Conservation (phyloP, 768 basidiomycete species). For the Termitomyces sp. region DNA sequence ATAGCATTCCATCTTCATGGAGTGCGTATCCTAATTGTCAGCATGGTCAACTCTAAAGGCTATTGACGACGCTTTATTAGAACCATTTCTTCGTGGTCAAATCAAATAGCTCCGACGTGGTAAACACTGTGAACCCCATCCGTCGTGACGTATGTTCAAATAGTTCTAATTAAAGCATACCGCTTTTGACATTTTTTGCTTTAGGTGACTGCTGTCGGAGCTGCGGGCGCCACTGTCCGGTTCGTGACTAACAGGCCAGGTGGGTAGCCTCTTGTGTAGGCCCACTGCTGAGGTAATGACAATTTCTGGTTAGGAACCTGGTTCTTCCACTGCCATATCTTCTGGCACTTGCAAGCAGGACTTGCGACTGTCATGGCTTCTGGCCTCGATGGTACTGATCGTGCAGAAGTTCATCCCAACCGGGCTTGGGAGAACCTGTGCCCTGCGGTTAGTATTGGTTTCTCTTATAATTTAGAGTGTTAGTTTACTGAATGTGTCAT, state of each 20-base stretch:
- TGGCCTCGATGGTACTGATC: slow-evolving; percentile 5
- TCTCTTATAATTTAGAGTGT: background rate
- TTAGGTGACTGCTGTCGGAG: slow-evolving; percentile 14
- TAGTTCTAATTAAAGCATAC: background rate
- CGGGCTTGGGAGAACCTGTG: slow-evolving; percentile 15
- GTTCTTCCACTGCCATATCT: slow-evolving; percentile 25
- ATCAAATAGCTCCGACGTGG: slow-evolving; percentile 21
- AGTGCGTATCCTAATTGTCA: slow-evolving; percentile 9
- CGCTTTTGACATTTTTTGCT: background rate
- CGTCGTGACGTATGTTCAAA: slow-evolving; percentile 15
- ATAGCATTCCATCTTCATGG: slow-evolving; percentile 28
- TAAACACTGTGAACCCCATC: slow-evolving; percentile 45
- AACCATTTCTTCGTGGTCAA: slow-evolving; percentile 35
- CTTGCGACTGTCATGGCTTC: slow-evolving; percentile 16
- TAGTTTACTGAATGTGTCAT: background rate
- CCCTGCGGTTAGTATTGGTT: slow-evolving; percentile 1
- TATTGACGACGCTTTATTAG: slow-evolving; percentile 12
- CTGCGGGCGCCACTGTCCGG: slow-evolving; percentile 30
- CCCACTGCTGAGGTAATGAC: background rate
- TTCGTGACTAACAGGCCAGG: slow-evolving; percentile 53
- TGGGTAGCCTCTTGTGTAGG: slow-evolving; percentile 12
- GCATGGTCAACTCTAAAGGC: background rate
- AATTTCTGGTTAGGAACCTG: slow-evolving; percentile 13
- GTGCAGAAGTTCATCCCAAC: slow-evolving; percentile 8
- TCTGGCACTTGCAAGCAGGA: slow-evolving; percentile 18